phyloP scores from a whole-genome alignment of 2,329 filamentous ascomycete species.

The Fulvia fulva region DNA sequence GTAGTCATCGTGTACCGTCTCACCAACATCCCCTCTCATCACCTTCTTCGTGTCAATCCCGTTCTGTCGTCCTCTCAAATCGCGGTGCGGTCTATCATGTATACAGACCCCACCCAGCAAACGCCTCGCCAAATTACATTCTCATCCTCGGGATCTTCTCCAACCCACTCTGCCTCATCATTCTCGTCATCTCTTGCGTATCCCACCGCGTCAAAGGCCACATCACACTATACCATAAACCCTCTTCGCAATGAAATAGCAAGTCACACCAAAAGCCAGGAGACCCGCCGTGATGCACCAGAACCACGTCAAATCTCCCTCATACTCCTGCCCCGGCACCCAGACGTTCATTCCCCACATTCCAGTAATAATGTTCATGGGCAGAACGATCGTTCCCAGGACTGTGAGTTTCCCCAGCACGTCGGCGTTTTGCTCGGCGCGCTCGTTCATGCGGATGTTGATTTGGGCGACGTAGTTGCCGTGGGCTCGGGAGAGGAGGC shows the following conservation, averaged over 20 bases:
- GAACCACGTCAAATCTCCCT: constrained; percentile 55
- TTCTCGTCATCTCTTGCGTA: background rate
- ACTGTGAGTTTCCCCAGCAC: constrained; percentile 93
- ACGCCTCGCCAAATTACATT: background rate
- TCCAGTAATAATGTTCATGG: constrained; percentile 98
- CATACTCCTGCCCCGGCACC: constrained; percentile 81
- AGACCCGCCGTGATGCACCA: constrained; percentile 66
- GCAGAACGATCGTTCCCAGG: constrained; percentile 90
- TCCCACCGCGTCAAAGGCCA: background rate
- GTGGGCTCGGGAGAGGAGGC: constrained; percentile 84
- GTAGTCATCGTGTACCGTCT: background rate
- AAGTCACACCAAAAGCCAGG: constrained; percentile 71
- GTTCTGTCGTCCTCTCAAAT: background rate
- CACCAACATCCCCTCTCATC: background rate
- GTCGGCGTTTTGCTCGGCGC: constrained; percentile 91
- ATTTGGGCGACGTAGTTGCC: constrained; percentile 99
- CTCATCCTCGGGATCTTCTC: background rate
- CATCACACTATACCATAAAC: constrained; percentile 71
- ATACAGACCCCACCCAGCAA: background rate
- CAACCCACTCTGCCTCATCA: background rate
- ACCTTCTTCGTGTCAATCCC: background rate
- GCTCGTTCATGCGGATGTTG: constrained; percentile 98
- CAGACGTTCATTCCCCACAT: constrained; percentile 91
- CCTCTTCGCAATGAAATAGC: constrained; percentile 77
- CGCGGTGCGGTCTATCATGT: background rate